phyloP scores from a whole-genome alignment of 768 basidiomycete species.

The Leucocoprinus birnbaumii region DNA sequence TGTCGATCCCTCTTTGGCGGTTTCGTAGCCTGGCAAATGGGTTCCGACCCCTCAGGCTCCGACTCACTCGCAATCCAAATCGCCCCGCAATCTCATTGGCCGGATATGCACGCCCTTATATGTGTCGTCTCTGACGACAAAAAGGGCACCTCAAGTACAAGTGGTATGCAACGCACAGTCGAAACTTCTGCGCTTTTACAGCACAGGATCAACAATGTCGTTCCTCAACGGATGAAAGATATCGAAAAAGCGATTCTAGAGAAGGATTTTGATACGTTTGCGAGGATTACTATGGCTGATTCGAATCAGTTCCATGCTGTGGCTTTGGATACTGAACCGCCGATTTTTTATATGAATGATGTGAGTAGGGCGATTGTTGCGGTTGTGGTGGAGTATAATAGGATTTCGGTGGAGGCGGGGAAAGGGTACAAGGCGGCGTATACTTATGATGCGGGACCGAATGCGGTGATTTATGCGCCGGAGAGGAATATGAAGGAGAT shows the following conservation, averaged over 20 bases:
- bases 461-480: slow-evolving; percentile 93
- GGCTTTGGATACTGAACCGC: slow-evolving; percentile 93
- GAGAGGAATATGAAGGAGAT: slow-evolving; percentile 78
- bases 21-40: slow-evolving; percentile 94
- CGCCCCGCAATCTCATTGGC: slow-evolving; percentile 87
- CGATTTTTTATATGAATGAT: slow-evolving; percentile 99
- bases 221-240: slow-evolving; percentile 80
- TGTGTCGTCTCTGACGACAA: slow-evolving; percentile 96
- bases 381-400: slow-evolving; percentile 90
- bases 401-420: slow-evolving; percentile 57
- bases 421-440: slow-evolving; percentile 83
- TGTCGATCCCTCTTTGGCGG: slow-evolving; percentile 98
- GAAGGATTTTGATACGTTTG: slow-evolving; percentile 87
- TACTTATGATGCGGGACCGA: slow-evolving; percentile 99
- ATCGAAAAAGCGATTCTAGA: slow-evolving; percentile 79
- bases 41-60: slow-evolving; percentile 58
- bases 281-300: slow-evolving; percentile 91
- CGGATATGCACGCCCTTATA: slow-evolving; percentile 94
- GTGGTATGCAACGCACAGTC: slow-evolving; percentile 97
- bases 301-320: slow-evolving; percentile 99
- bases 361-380: slow-evolving; percentile 91
- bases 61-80: slow-evolving; percentile 90
- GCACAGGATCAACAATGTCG: slow-evolving; percentile 83
- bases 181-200: slow-evolving; percentile 86
- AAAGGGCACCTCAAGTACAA: slow-evolving; percentile 92